These are phyloP conservation scores for Amniculicola lignicola DNA, from an alignment of 495 filamentous ascomycete genomes.

Conservation along the genomic window DNA sequence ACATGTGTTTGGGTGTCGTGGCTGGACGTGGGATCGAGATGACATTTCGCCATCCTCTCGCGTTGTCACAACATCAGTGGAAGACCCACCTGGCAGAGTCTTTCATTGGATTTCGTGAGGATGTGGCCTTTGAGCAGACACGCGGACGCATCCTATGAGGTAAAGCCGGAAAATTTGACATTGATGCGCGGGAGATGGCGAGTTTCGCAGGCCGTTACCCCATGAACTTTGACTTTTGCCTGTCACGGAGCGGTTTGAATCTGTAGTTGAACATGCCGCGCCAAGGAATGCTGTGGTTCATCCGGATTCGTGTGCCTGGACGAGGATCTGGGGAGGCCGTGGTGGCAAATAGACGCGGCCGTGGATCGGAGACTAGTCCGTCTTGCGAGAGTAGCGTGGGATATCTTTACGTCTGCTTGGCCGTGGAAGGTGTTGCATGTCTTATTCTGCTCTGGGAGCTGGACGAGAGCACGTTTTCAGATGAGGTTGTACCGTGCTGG, in stretches of 20 bases:
- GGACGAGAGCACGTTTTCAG: neutral
- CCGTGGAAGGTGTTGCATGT: neutral
- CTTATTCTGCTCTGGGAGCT: neutral
- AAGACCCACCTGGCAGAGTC: too few species aligned
- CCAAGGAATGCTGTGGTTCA: too few species aligned
- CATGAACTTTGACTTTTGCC: neutral
- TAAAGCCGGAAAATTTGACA: neutral
- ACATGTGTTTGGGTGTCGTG: too few species aligned
- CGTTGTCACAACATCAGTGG: too few species aligned
- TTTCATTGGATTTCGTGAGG: too few species aligned
- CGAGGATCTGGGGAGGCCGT: neutral
- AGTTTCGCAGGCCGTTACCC: neutral
- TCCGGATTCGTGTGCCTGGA: constrained; percentile 2
- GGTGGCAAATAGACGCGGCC: neutral
- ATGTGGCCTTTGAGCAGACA: too few species aligned
- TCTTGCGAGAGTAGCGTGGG: constrained; percentile 31
- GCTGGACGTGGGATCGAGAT: too few species aligned
- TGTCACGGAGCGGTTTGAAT: neutral
- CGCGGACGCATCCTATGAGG: too few species aligned
- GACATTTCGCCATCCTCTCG: too few species aligned
- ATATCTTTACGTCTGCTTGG: constrained; percentile 7
- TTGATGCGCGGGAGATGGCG: neutral
- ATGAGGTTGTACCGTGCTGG: constrained; percentile 3
- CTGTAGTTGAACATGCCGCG: constrained; percentile 20
- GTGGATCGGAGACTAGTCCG: constrained; percentile 19